Evolutionary conservation across 2,329 filamentous ascomycete genomes (phyloP).

Genomic region (Pestalotiopsis sp.): DNA sequence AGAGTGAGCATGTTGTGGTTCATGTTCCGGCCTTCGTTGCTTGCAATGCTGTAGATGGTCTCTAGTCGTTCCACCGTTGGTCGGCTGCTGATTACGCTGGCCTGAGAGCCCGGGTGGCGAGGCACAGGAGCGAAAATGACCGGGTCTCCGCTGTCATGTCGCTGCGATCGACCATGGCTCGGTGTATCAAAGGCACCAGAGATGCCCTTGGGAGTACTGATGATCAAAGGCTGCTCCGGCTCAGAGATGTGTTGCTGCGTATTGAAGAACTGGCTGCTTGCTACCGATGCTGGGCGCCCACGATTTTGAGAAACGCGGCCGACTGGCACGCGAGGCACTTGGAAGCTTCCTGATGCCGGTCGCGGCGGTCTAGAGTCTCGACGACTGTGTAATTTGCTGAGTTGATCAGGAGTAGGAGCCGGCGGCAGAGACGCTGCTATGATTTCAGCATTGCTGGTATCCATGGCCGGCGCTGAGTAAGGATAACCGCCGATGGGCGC

Average conservation of each 20-base stretch:
- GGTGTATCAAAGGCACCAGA: conserved; percentile 55
- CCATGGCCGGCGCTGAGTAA: conserved; percentile 41
- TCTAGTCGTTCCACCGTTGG: conserved; percentile 58
- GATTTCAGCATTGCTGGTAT: conserved; percentile 33
- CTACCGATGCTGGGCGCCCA: conserved; percentile 21
- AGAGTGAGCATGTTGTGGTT: conserved; percentile 12
- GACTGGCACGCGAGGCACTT: conserved; percentile 43
- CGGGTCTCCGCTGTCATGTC: conserved; percentile 36
- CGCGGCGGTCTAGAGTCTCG: conserved; percentile 40
- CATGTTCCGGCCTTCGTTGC: conserved; percentile 22
- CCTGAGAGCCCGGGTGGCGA: conserved; percentile 46
- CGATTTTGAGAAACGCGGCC: conserved; percentile 30
- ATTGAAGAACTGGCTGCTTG: conserved; percentile 25
- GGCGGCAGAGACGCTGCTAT: conserved; percentile 40
- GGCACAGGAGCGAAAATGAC: conserved; percentile 57
- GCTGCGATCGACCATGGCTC: conserved; percentile 32
- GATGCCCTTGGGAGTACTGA: conserved; percentile 61
- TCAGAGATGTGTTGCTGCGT: conserved; percentile 26
- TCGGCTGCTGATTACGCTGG: conserved; percentile 37
- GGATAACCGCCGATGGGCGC: conserved; percentile 36
- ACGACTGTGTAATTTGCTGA: conserved; percentile 39
- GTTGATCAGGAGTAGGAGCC: conserved; percentile 40
- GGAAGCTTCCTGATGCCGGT: conserved; percentile 46
- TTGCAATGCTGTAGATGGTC: conserved; percentile 49
- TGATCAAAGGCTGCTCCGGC: conserved; percentile 59